A percentile compares a stretch with the other conserved stretches of the same genome.
phyloP scores from a whole-genome alignment of 495 filamentous ascomycete species.

The Trichoderma asperelloides region DNA sequence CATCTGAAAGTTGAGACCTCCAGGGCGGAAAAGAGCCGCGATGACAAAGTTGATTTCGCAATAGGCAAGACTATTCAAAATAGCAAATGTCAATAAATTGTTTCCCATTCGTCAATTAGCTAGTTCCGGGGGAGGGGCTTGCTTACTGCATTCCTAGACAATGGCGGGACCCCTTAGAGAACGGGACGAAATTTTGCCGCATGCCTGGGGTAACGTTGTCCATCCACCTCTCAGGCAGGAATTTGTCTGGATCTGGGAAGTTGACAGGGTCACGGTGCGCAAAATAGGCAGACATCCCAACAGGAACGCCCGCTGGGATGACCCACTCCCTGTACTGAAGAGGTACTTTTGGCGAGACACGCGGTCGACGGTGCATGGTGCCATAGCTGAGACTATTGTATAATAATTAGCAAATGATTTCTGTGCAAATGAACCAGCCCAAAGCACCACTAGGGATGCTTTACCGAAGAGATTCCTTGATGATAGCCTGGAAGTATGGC shows the following conservation, averaged over 20 bases:
- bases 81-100: not conserved
- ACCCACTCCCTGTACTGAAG: constrained; percentile 18
- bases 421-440: too few relatives aligned
- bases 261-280: constrained; percentile 27
- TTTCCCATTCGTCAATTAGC: not conserved
- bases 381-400: constrained; percentile 14
- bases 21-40: constrained; percentile 23
- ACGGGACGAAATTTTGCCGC: constrained; percentile 14
- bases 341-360: constrained; percentile 18
- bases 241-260: constrained; percentile 26
- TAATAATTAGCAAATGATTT: too few relatives aligned
- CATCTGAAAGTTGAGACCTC: constrained; percentile 19
- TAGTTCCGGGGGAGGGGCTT: not conserved
- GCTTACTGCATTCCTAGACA: constrained; percentile 19
- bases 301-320: constrained; percentile 16
- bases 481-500: constrained; percentile 32
- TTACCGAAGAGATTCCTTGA: constrained; percentile 35
- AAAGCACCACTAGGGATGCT: too few relatives aligned
- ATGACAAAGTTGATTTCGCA: constrained; percentile 28
- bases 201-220: constrained; percentile 21
- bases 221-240: constrained; percentile 34
- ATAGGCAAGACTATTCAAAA: constrained; percentile 20
- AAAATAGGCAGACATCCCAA: constrained; percentile 19
- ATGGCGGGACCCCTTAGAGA: constrained; percentile 14
- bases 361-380: constrained; percentile 17